phyloP scores from a whole-genome alignment of 768 basidiomycete species.

The Phaeolepiota aurea region DNA sequence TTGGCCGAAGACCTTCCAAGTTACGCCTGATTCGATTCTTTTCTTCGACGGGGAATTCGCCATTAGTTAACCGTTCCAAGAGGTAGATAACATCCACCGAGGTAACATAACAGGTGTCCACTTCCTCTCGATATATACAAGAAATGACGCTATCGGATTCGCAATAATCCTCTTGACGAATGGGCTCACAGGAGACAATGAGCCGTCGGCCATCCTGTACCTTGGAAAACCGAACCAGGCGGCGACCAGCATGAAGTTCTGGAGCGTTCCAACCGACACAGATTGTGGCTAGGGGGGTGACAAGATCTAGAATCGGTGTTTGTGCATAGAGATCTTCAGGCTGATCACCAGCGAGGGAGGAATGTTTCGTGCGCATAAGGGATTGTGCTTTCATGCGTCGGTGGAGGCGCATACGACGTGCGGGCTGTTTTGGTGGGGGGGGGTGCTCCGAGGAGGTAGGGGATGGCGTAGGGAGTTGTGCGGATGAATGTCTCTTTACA shows the following conservation, averaged over 20 bases:
- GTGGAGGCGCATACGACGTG: slow-evolving; percentile 26
- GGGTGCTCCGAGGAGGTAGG: slow-evolving; percentile 30
- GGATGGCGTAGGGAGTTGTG: slow-evolving; percentile 18
- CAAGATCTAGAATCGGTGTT: slow-evolving; percentile 52
- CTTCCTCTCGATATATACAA: slow-evolving; percentile 84
- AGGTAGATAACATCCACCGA: slow-evolving; percentile 95
- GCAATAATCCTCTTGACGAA: slow-evolving; percentile 65
- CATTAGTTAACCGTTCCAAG: slow-evolving; percentile 68
- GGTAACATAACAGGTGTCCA: slow-evolving; percentile 77
- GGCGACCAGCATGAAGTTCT: slow-evolving; percentile 62
- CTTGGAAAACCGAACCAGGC: slow-evolving; percentile 82
- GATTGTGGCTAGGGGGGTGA: slow-evolving; percentile 44
- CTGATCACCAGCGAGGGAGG: slow-evolving; percentile 16
- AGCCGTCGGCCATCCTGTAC: slow-evolving; percentile 70
- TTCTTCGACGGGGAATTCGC: slow-evolving; percentile 87
- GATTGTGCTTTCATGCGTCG: slow-evolving; percentile 35
- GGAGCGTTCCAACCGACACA: slow-evolving; percentile 53
- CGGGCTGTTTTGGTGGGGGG: slow-evolving; percentile 13
- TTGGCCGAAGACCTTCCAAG: slow-evolving; percentile 86
- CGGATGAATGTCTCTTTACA: neutral
- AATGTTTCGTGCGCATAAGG: slow-evolving; percentile 33
- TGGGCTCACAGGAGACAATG: slow-evolving; percentile 69
- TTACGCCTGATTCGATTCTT: slow-evolving; percentile 95
- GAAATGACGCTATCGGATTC: slow-evolving; percentile 81
- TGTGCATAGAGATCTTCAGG: slow-evolving; percentile 35